phyloP scores from a whole-genome alignment of 139 green algal species.

The Coccomyxa sp. region DNA sequence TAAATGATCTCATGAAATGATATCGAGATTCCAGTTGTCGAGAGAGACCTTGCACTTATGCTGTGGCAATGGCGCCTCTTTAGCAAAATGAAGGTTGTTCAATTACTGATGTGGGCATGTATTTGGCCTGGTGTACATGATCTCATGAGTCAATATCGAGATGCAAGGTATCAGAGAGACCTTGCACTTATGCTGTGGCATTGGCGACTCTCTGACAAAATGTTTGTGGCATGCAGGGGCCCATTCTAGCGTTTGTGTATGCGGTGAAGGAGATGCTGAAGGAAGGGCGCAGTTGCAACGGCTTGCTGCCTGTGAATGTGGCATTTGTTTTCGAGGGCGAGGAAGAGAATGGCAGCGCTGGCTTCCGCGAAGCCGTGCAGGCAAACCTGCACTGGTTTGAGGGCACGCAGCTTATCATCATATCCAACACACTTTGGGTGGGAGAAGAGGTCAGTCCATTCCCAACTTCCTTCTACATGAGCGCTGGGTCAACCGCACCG shows the following conservation, averaged over 20 bases:
- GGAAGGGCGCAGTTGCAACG: constrained; percentile 24
- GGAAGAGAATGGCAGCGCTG: constrained; percentile 60
- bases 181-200: neutral
- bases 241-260: constrained; percentile 88
- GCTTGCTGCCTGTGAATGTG: constrained; percentile 81
- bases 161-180: neutral
- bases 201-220: neutral
- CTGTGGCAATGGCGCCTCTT: neutral
- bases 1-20: neutral
- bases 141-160: neutral
- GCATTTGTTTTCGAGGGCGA: constrained; percentile 87
- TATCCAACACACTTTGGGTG: constrained; percentile 90
- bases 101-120: neutral
- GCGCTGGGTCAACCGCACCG: too few relatives aligned
- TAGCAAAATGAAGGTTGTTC: neutral
- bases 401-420: constrained; percentile 74
- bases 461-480: too few relatives aligned
- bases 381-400: constrained; percentile 73
- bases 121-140: neutral
- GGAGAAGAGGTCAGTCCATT: constrained; percentile 54
- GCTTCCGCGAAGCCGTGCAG: constrained; percentile 71
- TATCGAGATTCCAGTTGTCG: neutral
- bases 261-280: constrained; percentile 83
- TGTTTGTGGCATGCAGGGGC: constrained; percentile 43
- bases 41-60: neutral